A percentile compares a stretch with the other conserved stretches of the same genome.
These are phyloP conservation scores for Celoporthe dispersa DNA, from an alignment of 2,329 filamentous ascomycete species.

Conservation along the genomic window DNA sequence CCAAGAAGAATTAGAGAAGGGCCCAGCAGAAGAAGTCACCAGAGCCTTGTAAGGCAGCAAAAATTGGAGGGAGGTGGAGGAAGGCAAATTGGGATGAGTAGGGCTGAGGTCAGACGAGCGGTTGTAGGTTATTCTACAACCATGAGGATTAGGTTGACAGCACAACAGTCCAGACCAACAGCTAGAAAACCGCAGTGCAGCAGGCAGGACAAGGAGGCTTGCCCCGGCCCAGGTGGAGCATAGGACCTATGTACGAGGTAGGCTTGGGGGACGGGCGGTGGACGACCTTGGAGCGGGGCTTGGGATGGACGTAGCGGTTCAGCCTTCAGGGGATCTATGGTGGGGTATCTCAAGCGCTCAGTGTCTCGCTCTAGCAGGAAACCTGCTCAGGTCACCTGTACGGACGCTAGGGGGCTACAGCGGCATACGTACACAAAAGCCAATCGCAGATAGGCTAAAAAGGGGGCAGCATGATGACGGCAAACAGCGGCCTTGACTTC, in stretches of 20 bases:
- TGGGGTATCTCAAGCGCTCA: neutral
- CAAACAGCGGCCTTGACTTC: neutral
- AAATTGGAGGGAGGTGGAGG: conserved; percentile 21
- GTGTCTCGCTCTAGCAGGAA: conserved; percentile 1
- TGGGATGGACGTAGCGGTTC: neutral
- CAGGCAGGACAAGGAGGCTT: conserved; percentile 15
- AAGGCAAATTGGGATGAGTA: conserved; percentile 32
- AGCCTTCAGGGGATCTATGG: conserved; percentile 1
- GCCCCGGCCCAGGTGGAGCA: conserved; percentile 19
- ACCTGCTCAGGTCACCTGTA: neutral
- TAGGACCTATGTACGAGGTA: conserved; percentile 4
- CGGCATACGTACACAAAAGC: neutral
- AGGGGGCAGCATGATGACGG: conserved; percentile 16
- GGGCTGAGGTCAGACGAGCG: conserved; percentile 31
- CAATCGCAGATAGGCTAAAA: conserved; percentile 16
- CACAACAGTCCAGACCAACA: conserved; percentile 22
- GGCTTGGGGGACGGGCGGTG: conserved; percentile 9
- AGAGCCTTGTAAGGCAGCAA: conserved; percentile 25
- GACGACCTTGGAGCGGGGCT: conserved; percentile 5
- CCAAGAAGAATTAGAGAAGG: neutral
- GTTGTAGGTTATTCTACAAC: conserved; percentile 14
- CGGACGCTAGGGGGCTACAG: conserved; percentile 3
- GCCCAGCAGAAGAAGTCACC: conserved; percentile 9
- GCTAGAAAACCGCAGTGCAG: conserved; percentile 27
- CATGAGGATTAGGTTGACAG: conserved; percentile 18